These are phyloP conservation scores for Fusarium tanahbumbuense DNA, from an alignment of 2,329 filamentous ascomycete genomes.

Conservation along the genomic window DNA sequence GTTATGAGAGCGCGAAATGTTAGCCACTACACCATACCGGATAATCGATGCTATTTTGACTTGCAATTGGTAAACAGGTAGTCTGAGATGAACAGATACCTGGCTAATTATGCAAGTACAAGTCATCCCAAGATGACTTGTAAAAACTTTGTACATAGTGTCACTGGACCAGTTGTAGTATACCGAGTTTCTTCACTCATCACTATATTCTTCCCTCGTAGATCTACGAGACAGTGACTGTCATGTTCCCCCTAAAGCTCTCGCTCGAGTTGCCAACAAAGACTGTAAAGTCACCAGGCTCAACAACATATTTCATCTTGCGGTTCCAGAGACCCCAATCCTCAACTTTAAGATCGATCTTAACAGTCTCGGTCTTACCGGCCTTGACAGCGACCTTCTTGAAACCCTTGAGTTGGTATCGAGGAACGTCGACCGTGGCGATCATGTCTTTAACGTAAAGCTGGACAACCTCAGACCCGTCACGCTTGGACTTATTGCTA, in stretches of 20 bases:
- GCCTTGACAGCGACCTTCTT: conserved; percentile 71
- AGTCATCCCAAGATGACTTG: background rate
- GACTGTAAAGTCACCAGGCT: conserved; percentile 74
- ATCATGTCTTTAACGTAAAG: conserved; percentile 74
- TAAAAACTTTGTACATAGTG: background rate
- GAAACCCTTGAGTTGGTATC: conserved; percentile 74
- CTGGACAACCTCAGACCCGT: conserved; percentile 76
- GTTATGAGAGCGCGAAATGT: conserved; percentile 50
- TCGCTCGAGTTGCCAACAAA: conserved; percentile 70
- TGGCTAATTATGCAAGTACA: background rate
- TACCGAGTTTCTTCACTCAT: background rate
- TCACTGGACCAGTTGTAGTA: background rate
- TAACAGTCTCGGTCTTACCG: conserved; percentile 66
- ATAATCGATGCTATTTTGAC: background rate
- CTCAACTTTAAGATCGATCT: conserved; percentile 66
- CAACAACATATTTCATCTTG: conserved; percentile 78
- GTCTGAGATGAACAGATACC: rapidly evolving
- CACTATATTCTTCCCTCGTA: background rate
- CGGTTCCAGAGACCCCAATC: conserved; percentile 68
- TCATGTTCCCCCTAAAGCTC: conserved; percentile 67
- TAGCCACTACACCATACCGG: conserved; percentile 52
- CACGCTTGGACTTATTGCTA: conserved; percentile 67
- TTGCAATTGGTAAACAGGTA: background rate
- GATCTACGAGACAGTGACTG: conserved; percentile 60
- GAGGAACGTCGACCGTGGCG: conserved; percentile 71